phyloP scores from a whole-genome alignment of 306 rosid species.

The Cicer chorassanicum region DNA sequence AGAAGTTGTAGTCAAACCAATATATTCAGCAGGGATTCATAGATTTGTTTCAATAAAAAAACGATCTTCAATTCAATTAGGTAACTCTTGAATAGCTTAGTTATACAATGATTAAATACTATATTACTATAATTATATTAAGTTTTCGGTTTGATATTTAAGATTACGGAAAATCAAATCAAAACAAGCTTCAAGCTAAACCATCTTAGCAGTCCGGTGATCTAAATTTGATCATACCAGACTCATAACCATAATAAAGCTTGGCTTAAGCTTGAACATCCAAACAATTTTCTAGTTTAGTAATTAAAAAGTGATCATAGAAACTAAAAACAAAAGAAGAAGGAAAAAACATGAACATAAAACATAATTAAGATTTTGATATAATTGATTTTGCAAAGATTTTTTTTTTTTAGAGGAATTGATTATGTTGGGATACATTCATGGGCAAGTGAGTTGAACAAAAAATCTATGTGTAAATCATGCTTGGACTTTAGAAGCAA shows the following conservation, averaged over 20 bases:
- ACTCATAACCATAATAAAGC: background rate
- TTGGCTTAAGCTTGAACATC: background rate
- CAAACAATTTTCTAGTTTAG: background rate
- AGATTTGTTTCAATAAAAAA: constrained; percentile 8
- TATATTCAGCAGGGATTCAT: constrained; percentile 5
- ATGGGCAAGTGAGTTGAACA: too few species aligned
- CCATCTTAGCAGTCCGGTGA: background rate
- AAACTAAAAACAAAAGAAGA: too few species aligned
- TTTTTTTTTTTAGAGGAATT: too few species aligned
- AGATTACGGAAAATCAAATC: constrained; percentile 2
- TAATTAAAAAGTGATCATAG: too few species aligned
- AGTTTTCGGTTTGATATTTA: constrained; percentile 3
- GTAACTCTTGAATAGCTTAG: background rate
- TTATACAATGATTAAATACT: background rate
- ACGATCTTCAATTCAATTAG: background rate
- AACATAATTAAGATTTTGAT: too few species aligned
- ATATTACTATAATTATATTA: background rate
- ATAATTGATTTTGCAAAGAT: too few species aligned
- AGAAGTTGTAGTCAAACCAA: background rate
- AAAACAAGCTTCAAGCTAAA: background rate
- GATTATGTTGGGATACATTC: too few species aligned
- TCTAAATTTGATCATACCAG: background rate
- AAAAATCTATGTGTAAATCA: too few species aligned
- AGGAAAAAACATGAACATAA: too few species aligned
- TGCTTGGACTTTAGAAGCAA: too few species aligned